phyloP scores from a whole-genome alignment of 2,329 filamentous ascomycete species.

The Chrysosporium queenslandicum region DNA sequence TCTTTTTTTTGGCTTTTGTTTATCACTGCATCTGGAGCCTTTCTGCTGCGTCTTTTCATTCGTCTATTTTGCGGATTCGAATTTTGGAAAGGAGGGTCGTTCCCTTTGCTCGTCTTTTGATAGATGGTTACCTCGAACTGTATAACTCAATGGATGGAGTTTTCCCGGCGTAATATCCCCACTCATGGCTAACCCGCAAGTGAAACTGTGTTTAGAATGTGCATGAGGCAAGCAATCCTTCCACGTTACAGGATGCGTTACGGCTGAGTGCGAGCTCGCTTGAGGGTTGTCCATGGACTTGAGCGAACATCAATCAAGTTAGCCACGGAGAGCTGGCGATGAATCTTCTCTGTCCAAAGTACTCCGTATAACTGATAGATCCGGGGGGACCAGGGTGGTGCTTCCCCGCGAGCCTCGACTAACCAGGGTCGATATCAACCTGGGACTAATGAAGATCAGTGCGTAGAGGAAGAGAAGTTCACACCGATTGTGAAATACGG shows the following conservation, averaged over 20 bases:
- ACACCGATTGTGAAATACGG: background rate
- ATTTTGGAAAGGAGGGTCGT: background rate
- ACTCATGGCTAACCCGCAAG: too few species aligned
- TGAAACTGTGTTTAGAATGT: too few species aligned
- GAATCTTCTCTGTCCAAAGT: too few species aligned
- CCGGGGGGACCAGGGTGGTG: too few species aligned
- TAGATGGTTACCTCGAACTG: conserved; percentile 2
- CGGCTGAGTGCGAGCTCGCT: too few species aligned
- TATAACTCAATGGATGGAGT: background rate
- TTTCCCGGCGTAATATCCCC: background rate
- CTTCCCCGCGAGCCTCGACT: background rate
- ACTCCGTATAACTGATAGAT: too few species aligned
- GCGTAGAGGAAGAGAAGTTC: background rate
- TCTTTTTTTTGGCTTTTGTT: background rate
- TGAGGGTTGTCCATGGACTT: too few species aligned
- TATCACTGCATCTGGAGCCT: background rate
- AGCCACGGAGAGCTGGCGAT: too few species aligned
- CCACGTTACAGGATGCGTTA: too few species aligned
- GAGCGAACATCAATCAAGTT: too few species aligned
- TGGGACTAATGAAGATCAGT: background rate
- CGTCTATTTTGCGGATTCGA: background rate
- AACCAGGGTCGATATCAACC: background rate
- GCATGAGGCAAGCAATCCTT: too few species aligned
- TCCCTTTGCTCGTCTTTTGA: background rate
- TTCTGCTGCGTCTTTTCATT: background rate